These are phyloP conservation scores for Dendrobium nobile DNA, from an alignment of 106 monocot species.

Conservation along the genomic window DNA sequence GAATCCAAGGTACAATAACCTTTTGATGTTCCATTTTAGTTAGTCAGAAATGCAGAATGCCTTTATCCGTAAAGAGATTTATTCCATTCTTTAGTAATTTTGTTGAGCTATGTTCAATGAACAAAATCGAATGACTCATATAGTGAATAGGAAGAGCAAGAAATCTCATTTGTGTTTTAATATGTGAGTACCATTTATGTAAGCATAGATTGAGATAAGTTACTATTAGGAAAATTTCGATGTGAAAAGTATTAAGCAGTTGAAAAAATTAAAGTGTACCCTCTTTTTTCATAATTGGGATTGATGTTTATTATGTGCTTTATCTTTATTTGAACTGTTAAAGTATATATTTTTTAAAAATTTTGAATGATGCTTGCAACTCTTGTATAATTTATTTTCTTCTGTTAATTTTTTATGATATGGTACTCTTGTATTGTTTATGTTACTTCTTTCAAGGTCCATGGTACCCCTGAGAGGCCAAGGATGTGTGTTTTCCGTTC, in stretches of 20 bases:
- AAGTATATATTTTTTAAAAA: not conserved
- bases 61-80: not conserved
- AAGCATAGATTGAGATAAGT: not conserved
- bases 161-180: not conserved
- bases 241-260: not conserved
- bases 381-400: not conserved
- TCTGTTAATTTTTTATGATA: not conserved
- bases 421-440: not conserved
- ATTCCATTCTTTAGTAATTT: not conserved
- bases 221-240: not conserved
- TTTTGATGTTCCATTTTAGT: no score
- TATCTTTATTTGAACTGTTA: not conserved
- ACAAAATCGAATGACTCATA: no score
- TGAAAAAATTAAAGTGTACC: not conserved
- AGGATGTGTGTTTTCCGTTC: constrained; percentile 85
- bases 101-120: not conserved
- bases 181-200: not conserved
- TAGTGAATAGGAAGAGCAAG: not conserved
- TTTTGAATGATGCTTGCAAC: not conserved
- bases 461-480: constrained; percentile 91
- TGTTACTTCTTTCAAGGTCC: constrained; percentile 41
- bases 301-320: not conserved
- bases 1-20: no score
- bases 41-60: no score
- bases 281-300: not conserved